Evolutionary conservation across 2,329 filamentous ascomycete genomes (phyloP).

Genomic region (Lasiodiplodia theobromae): DNA sequence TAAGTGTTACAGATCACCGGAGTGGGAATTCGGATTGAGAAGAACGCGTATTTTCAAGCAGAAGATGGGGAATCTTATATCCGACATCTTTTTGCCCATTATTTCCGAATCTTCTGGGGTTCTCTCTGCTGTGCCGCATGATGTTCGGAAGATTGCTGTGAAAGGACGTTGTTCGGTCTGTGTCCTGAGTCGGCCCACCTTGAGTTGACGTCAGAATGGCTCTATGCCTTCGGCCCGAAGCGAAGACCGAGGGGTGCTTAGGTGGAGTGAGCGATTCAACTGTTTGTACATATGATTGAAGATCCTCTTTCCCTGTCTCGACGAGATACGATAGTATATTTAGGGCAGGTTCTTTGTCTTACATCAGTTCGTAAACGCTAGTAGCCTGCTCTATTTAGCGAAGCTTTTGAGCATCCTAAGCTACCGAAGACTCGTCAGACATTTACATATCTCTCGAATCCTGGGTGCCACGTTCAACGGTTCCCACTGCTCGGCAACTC

Average conservation of each 20-base stretch:
- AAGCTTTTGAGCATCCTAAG: too few species aligned
- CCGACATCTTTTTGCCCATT: neutral
- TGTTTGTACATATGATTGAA: neutral
- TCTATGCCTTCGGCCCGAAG: neutral
- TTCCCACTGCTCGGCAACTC: neutral
- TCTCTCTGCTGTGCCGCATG: neutral
- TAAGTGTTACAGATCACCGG: neutral
- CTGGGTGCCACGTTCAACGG: neutral
- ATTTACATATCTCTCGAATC: neutral
- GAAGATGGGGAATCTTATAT: neutral
- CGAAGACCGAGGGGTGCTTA: neutral
- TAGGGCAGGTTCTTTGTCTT: too few species aligned
- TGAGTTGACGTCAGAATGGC: neutral
- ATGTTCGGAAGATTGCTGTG: neutral
- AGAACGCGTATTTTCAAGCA: neutral
- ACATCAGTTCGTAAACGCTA: too few species aligned
- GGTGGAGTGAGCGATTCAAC: neutral
- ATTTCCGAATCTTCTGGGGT: neutral
- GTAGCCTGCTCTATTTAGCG: too few species aligned
- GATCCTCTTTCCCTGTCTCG: neutral
- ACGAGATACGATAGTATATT: neutral
- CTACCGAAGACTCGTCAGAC: too few species aligned
- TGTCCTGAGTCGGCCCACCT: neutral
- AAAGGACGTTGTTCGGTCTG: neutral
- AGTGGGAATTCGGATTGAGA: too few species aligned